Evolutionary conservation across 2,329 filamentous ascomycete species (phyloP).

Genomic region (Fusarium brevicatenulatum): DNA sequence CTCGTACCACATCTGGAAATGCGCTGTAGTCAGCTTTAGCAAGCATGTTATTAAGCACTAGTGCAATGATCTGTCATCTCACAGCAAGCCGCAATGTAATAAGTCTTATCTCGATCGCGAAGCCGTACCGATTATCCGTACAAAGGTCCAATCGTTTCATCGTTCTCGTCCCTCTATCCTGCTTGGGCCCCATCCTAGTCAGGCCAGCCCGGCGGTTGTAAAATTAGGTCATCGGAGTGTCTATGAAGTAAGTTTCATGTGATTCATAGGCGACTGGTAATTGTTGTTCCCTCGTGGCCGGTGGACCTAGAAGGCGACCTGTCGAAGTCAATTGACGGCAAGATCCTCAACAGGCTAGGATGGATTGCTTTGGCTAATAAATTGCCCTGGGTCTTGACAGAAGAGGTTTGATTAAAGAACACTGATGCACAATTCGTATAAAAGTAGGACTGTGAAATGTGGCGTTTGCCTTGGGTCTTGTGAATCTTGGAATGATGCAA

Average conservation of each 20-base stretch:
- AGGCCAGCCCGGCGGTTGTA: no score
- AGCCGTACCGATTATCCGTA: not conserved
- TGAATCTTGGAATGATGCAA: not conserved
- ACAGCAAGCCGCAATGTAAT: not conserved
- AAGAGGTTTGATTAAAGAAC: rapidly evolving
- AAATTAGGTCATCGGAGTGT: no score
- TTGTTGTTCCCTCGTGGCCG: not conserved
- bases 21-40: not conserved
- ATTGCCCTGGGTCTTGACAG: not conserved
- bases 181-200: not conserved
- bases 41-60: not conserved
- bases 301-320: not conserved
- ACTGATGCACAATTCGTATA: not conserved
- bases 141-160: not conserved
- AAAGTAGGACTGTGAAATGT: not conserved
- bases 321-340: not conserved
- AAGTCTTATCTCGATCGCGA: not conserved
- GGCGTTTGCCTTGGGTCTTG: not conserved
- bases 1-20: not conserved
- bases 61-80: not conserved
- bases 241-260: not conserved
- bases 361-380: not conserved
- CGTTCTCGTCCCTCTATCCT: not conserved
- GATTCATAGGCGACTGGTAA: no score
- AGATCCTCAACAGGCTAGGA: not conserved